A percentile compares a stretch with the other conserved stretches of the same genome.
Conservation (phyloP, 306 rosid species). For the Dryas drummondii region DNA sequence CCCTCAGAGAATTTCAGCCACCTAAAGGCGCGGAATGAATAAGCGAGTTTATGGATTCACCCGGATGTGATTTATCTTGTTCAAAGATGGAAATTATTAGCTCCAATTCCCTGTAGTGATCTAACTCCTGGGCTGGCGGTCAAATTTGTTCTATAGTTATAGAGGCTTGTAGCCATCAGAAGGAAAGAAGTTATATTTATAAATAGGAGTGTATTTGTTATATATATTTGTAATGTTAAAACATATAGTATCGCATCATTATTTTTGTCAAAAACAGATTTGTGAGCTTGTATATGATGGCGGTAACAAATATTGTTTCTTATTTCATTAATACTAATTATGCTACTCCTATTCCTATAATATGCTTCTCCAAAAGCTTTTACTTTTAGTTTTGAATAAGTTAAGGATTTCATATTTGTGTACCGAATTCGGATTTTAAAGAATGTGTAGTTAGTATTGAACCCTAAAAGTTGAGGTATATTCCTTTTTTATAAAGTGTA, state of each 20-base stretch:
- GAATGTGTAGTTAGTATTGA: too few relatives aligned
- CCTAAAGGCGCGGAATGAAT: constrained; percentile 12
- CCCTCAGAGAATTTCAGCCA: constrained; percentile 25
- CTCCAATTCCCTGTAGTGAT: constrained; percentile 27
- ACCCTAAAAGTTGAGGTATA: too few relatives aligned
- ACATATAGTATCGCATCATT: not conserved
- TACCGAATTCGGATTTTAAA: not conserved
- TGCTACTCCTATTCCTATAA: not conserved
- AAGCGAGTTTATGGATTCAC: constrained; percentile 33
- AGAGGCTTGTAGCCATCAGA: not conserved
- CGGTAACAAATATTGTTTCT: constrained; percentile 12
- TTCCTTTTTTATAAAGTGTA: too few relatives aligned
- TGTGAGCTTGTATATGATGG: constrained; percentile 36
- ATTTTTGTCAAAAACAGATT: constrained; percentile 12
- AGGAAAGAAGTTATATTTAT: constrained; percentile 3
- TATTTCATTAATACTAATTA: not conserved
- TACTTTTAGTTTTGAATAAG: not conserved
- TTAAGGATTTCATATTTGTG: not conserved
- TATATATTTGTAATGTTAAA: not conserved
- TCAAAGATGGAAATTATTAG: constrained; percentile 34
- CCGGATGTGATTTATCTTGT: constrained; percentile 22
- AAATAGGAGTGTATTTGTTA: not conserved
- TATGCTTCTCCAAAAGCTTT: not conserved
- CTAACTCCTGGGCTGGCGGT: constrained; percentile 38
- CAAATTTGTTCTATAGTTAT: constrained; percentile 22